phyloP scores from a whole-genome alignment of 2,329 filamentous ascomycete genomes.

The Epichloe sp. region DNA sequence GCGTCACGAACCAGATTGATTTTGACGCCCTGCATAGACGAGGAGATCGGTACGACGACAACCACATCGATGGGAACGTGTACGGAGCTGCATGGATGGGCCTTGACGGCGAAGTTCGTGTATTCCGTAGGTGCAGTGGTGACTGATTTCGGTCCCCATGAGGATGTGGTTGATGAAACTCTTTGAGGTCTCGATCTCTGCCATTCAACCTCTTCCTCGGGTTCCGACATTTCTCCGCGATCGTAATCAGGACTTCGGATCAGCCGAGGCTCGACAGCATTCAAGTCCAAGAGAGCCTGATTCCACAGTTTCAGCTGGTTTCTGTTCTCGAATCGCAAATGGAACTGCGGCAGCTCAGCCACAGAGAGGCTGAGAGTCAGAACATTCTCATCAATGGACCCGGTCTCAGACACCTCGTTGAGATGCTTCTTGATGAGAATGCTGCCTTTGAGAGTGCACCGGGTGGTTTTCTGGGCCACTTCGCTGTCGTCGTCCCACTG shows the following conservation, averaged over 20 bases:
- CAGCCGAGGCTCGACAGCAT: constrained; percentile 52
- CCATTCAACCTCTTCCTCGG: constrained; percentile 74
- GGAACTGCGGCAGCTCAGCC: constrained; percentile 82
- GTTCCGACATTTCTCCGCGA: constrained; percentile 61
- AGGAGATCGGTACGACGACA: constrained; percentile 91
- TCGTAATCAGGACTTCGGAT: constrained; percentile 66
- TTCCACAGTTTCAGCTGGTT: constrained; percentile 84
- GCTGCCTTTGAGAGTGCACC: constrained; percentile 89
- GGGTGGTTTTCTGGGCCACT: constrained; percentile 48
- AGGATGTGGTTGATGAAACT: constrained; percentile 70
- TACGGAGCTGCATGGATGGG: constrained; percentile 35
- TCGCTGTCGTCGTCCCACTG: constrained; percentile 55
- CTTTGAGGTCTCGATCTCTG: constrained; percentile 53
- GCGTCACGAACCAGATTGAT: constrained; percentile 89
- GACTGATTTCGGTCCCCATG: constrained; percentile 69
- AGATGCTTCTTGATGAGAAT: constrained; percentile 98
- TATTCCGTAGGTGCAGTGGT: constrained; percentile 90
- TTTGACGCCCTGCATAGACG: constrained; percentile 98
- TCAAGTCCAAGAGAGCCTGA: constrained; percentile 71
- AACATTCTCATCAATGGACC: constrained; percentile 61
- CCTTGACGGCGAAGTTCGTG: constrained; percentile 52
- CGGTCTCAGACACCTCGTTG: constrained; percentile 68
- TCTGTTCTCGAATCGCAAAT: constrained; percentile 75
- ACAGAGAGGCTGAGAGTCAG: constrained; percentile 86
- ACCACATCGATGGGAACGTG: constrained; percentile 94